Conservation (phyloP, 2,329 filamentous ascomycete species). For the Xylaria multiplex region DNA sequence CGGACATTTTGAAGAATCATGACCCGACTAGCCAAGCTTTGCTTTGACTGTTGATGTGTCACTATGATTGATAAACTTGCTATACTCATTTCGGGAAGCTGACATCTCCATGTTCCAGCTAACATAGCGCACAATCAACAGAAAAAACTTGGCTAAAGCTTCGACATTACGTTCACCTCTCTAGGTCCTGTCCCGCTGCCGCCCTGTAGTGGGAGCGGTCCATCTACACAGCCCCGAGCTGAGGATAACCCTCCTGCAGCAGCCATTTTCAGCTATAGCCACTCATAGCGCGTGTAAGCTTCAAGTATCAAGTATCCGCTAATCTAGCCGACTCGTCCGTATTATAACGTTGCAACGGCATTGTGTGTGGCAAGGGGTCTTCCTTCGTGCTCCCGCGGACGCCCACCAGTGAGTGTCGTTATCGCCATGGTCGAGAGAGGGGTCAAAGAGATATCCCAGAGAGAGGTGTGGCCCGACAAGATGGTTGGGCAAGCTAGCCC, state of each 20-base stretch:
- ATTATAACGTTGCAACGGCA: conserved; percentile 22
- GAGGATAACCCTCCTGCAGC: conserved; percentile 23
- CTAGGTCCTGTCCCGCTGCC: not conserved
- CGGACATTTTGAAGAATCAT: not conserved
- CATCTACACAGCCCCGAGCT: conserved; percentile 32
- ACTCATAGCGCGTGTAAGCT: conserved; percentile 27
- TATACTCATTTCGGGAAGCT: conserved; percentile 3
- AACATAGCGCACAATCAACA: not conserved
- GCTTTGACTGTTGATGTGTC: conserved; percentile 2
- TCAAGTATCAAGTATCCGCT: not conserved
- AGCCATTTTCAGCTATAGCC: conserved; percentile 33
- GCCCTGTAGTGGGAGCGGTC: not conserved
- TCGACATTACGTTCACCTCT: conserved; percentile 5
- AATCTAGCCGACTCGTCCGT: conserved; percentile 15
- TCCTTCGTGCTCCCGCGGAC: not conserved
- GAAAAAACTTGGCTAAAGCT: not conserved
- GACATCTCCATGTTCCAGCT: not conserved
- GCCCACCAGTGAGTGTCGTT: conserved; percentile 22
- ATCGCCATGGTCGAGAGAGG: conserved; percentile 19
- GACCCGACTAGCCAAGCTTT: conserved; percentile 2
- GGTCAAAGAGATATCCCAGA: not conserved
- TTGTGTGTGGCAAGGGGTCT: not conserved
- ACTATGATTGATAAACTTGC: conserved; percentile 4
- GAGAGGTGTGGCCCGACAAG: conserved; percentile 27
- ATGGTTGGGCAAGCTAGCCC: conserved; percentile 35